These are phyloP conservation scores for Naganishia friedmannii DNA, from an alignment of 768 basidiomycete genomes.

Conservation along the genomic window DNA sequence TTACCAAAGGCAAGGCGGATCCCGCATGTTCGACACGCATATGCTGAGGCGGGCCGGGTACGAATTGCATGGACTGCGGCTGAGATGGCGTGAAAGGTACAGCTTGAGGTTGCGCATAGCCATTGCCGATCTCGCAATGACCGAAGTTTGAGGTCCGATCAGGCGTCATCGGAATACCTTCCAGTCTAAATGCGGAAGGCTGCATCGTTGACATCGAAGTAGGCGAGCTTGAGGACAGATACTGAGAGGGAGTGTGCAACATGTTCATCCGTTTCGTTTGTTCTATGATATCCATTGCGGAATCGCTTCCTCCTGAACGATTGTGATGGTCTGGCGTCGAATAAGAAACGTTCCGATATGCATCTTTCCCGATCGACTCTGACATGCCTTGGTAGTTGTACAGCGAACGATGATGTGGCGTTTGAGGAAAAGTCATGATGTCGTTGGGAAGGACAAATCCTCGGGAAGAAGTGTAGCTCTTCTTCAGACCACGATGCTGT, in stretches of 20 bases:
- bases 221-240: not conserved
- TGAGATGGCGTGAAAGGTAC: not conserved
- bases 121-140: not conserved
- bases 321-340: too few relatives aligned
- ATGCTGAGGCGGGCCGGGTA: constrained; percentile 1
- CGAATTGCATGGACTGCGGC: not conserved
- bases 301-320: not conserved
- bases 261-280: constrained; percentile 4
- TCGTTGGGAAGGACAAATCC: not conserved
- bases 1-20: not conserved
- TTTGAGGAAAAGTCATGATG: constrained; percentile 3
- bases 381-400: too few relatives aligned
- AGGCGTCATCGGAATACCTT: not conserved
- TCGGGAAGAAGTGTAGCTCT: not conserved
- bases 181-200: not conserved
- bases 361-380: not conserved
- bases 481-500: not conserved
- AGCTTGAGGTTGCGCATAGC: not conserved
- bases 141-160: not conserved
- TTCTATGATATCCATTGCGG: constrained; percentile 1
- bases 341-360: not conserved
- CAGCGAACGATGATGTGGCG: not conserved
- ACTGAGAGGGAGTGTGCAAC: not conserved
- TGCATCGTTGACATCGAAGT: not conserved
- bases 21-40: not conserved